Base-by-base conservation (phyloP, 371 early-diverging fungal genomes). In the Mortierella sp. region DNA sequence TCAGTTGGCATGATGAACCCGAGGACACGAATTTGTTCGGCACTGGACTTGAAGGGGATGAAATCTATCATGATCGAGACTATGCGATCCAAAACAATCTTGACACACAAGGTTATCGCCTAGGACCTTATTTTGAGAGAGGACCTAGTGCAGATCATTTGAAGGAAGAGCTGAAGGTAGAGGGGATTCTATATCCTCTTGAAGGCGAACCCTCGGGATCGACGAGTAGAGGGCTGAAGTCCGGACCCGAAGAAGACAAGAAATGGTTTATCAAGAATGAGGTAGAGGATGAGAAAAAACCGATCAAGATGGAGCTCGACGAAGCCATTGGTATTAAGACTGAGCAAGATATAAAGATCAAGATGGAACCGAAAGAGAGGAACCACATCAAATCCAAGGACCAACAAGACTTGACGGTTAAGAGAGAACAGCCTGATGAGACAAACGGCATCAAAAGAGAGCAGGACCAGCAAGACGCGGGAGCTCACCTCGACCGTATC, bases 1-100 rank as follows among this genome's bases (percentile, higher is more conserved):
- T 78, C 14, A 66, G 72, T 16, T 78, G 72, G 78, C 47, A 54
- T 26, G 64, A 78, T 43, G 67, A 67, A 41, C 48, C 53, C 0
- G 76, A 76, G 34, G 76, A 76, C 28, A 54, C 41, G 0, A 42
- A 18, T 0, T 28, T 62, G 8, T n/a, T 42, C 10, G 54, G 49
- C 23, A 24, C 26, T 18, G 38, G 41, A 0, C 21, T 47, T 19
- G 46, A 47, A 14, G 67, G 62, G n/a, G 21, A 49, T 14, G 19
- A 43, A n/a, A n/a, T n/a, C 23, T 50, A 56, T 21, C 41, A 54
- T 45, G 54, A n/a, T 7, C 26, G 48, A 30, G 46, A 6, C 3
- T 21, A 60, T 39, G n/a, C 45, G 10, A 58, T 63, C 41, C 73
- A 73, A 45, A 34, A 64, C 16, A 59, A 64, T n/a, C 31, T 73